These are phyloP conservation scores for Cronartium quercuum DNA, from an alignment of 1,284 basidiomycete genomes.

Conservation along the genomic window DNA sequence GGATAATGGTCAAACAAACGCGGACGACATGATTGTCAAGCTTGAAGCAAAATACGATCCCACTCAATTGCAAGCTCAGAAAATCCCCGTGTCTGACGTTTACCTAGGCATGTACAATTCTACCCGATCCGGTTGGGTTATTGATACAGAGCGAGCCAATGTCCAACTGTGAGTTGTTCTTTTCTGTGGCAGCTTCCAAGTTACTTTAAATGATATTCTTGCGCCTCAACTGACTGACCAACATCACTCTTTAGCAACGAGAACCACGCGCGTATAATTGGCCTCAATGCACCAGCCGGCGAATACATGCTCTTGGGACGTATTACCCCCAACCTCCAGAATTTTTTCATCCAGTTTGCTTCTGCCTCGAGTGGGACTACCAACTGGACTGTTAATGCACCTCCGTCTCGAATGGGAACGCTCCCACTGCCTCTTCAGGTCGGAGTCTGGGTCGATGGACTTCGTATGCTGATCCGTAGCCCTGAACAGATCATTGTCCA, in stretches of 20 bases:
- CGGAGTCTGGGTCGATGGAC: slow-evolving; percentile 16
- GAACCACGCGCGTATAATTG: slow-evolving; percentile 15
- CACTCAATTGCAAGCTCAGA: not conserved
- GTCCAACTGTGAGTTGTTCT: not conserved
- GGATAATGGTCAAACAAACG: slow-evolving; percentile 4
- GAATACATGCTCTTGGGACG: slow-evolving; percentile 27
- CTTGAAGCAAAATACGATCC: slow-evolving; percentile 10
- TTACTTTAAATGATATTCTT: not conserved
- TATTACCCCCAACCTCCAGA: not conserved
- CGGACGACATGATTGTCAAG: slow-evolving; percentile 19
- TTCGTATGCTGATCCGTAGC: slow-evolving; percentile 13
- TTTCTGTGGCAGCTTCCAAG: not conserved
- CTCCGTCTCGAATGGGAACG: not conserved
- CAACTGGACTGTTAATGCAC: not conserved
- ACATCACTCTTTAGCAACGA: slow-evolving; percentile 1
- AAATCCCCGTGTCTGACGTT: not conserved
- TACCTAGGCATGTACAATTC: slow-evolving; percentile 19
- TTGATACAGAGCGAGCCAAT: slow-evolving; percentile 24
- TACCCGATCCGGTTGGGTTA: slow-evolving; percentile 23
- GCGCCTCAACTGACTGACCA: not conserved
- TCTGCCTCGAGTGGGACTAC: not conserved
- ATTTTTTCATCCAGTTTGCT: not conserved
- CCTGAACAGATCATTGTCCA: not conserved
- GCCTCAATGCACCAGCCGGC: slow-evolving; percentile 7
- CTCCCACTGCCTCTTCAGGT: slow-evolving; percentile 3